Percentiles rank a stretch among this genome's conserved stretches.
These are phyloP conservation scores for Plectosphaerella plurivora DNA, from an alignment of 2,329 filamentous ascomycete species.

Conservation along the genomic window DNA sequence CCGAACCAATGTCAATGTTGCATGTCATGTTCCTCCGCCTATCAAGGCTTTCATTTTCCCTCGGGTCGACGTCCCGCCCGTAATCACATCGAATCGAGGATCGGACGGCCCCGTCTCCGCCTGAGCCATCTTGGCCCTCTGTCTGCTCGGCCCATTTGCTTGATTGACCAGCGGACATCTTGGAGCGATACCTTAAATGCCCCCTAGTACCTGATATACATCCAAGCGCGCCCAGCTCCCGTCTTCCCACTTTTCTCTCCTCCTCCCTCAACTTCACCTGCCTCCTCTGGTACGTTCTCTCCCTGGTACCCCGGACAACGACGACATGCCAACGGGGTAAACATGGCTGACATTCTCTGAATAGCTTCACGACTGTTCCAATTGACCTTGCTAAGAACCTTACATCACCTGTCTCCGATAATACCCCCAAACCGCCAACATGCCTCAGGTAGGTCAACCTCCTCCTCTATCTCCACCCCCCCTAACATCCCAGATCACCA, in stretches of 20 bases:
- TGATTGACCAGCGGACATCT: too few relatives aligned
- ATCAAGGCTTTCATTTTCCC: too few relatives aligned
- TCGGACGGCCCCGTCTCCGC: too few relatives aligned
- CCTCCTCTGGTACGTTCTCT: neutral
- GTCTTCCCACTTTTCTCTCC: neutral
- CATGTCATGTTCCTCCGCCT: too few relatives aligned
- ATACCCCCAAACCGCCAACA: conserved; percentile 17
- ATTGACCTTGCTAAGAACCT: neutral
- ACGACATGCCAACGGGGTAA: neutral
- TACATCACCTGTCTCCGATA: neutral
- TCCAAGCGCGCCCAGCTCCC: neutral
- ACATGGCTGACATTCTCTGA: neutral
- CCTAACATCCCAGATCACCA: conserved; percentile 49
- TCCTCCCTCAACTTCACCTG: neutral
- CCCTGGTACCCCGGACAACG: neutral
- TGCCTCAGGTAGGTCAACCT: conserved; percentile 24
- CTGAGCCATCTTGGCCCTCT: too few relatives aligned
- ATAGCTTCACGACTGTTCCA: neutral
- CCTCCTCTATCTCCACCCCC: neutral
- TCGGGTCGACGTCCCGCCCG: too few relatives aligned
- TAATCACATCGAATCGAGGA: too few relatives aligned
- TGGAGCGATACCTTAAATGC: too few relatives aligned
- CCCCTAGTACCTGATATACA: too few relatives aligned
- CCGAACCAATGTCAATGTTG: too few relatives aligned
- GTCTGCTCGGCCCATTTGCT: too few relatives aligned